phyloP scores from a whole-genome alignment of 2,329 filamentous ascomycete genomes.

The Ilyonectria destructans region DNA sequence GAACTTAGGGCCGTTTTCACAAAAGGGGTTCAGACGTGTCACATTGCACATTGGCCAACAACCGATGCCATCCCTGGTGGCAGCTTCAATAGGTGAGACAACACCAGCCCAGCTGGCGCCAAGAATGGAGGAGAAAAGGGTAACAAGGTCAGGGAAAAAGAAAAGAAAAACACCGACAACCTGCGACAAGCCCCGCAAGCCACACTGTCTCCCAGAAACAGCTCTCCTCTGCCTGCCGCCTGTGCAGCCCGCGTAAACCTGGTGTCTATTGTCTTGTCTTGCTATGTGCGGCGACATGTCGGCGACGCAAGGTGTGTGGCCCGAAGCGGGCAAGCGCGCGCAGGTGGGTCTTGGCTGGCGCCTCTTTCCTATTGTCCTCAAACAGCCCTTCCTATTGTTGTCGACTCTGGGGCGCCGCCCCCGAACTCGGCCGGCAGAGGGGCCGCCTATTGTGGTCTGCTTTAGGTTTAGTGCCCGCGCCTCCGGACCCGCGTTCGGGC shows the following conservation, averaged over 20 bases:
- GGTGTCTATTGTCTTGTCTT: conserved; percentile 21
- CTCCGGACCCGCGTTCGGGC: conserved; percentile 36
- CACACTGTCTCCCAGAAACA: background rate
- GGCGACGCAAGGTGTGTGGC: conserved; percentile 23
- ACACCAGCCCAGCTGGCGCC: background rate
- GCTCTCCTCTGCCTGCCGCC: background rate
- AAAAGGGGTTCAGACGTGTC: background rate
- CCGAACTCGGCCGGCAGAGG: conserved; percentile 37
- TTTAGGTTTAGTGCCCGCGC: conserved; percentile 51
- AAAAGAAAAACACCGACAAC: background rate
- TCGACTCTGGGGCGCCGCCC: conserved; percentile 36
- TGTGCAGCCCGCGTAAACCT: background rate
- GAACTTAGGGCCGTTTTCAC: background rate
- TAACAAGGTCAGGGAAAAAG: background rate
- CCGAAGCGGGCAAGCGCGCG: conserved; percentile 3
- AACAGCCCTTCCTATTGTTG: conserved; percentile 52
- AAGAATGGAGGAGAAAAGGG: background rate
- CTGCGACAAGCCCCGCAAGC: background rate
- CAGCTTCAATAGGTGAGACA: background rate
- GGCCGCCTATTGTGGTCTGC: conserved; percentile 47
- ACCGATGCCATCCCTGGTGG: background rate
- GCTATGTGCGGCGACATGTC: conserved; percentile 20
- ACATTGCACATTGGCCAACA: background rate
- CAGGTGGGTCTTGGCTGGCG: conserved; percentile 34
- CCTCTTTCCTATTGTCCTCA: conserved; percentile 53